Percentiles rank a stretch among this genome's conserved stretches.
phyloP scores from a whole-genome alignment of 2,329 filamentous ascomycete species.

The Aureobasidium lini region DNA sequence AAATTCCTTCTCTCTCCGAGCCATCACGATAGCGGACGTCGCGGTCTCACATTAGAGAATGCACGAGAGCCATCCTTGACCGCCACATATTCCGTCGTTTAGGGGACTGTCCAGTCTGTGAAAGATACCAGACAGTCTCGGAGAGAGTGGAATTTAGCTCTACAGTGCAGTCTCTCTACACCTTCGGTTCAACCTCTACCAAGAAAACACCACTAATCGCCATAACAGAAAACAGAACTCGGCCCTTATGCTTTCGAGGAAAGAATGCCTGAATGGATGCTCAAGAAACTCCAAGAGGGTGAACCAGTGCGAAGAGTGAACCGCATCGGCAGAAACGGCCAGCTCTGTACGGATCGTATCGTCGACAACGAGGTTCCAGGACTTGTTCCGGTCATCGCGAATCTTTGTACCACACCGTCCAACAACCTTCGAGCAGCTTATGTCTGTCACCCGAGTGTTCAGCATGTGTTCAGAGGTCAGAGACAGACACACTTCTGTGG shows the following conservation, averaged over 20 bases:
- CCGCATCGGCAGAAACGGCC: constrained; percentile 34
- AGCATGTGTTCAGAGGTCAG: constrained; percentile 72
- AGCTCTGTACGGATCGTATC: constrained; percentile 32
- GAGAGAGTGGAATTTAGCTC: no score
- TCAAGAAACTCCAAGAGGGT: constrained; percentile 30
- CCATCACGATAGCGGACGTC: no score
- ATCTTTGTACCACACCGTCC: constrained; percentile 52
- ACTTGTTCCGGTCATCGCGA: constrained; percentile 36
- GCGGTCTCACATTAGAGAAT: no score
- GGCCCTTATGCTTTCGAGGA: constrained; percentile 39
- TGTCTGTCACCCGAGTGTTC: constrained; percentile 64
- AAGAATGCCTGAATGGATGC: constrained; percentile 35
- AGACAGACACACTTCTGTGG: constrained; percentile 78
- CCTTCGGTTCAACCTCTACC: not conserved
- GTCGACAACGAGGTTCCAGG: constrained; percentile 34
- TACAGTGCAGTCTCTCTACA: no score
- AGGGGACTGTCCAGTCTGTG: no score
- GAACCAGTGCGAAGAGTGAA: constrained; percentile 29
- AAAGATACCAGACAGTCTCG: no score
- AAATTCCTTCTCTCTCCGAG: no score
- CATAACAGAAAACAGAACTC: constrained; percentile 32
- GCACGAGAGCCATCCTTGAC: no score
- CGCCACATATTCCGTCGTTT: no score
- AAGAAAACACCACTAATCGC: not conserved
- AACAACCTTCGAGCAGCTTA: constrained; percentile 60